Base-by-base conservation (phyloP, 176 grass and related monocot species). In the Lolium rigidum region DNA sequence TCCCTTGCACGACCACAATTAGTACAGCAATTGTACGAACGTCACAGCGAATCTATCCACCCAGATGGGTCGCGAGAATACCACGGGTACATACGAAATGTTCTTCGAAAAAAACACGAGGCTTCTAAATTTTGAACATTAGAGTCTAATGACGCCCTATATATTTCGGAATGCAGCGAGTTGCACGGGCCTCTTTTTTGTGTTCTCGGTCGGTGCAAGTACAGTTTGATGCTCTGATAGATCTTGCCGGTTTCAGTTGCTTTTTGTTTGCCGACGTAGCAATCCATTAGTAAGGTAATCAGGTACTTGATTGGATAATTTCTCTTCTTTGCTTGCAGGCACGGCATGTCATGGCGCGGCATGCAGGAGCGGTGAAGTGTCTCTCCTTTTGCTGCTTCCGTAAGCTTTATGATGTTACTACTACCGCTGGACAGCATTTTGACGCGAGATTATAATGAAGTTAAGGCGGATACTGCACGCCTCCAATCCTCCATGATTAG, bases 271-370 rank as follows among this genome's bases (percentile, higher is more conserved):
- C 59, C 82, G 15, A 4, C 70, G 2, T 61, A 62, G 11, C 39
- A 50, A 37, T 15, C 44, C 10, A 20, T 18, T 16, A 69, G 14
- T 16, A 35, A 39, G 76, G 46, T 60, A 60, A 46, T 46, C 18
- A 15, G 52, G 52, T 11, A 60, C 73, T 85, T 39, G 83, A 85
- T 77, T 13, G 14, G 9, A 4, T 48, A 13, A 38, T 21, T 68
- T 68, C 16, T 49, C 14, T 20, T 60, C 86, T 77, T 87, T 73
- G 77, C 85, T 74, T 74, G 77, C 22, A 79, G 58, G 59, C 50
- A 8, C 84, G 44, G 62, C 74, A 79, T 44, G 44, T 31, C 13
- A 50, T 35, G 41, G 17, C 62, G 15, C 10, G 71, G 69, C 69
- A 73, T 59, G 82, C 82, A 86, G 62, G 21, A 79, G 14, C 16